phyloP scores from a whole-genome alignment of 192 early-diverging fungal genomes.

The Coemansia sp. region DNA sequence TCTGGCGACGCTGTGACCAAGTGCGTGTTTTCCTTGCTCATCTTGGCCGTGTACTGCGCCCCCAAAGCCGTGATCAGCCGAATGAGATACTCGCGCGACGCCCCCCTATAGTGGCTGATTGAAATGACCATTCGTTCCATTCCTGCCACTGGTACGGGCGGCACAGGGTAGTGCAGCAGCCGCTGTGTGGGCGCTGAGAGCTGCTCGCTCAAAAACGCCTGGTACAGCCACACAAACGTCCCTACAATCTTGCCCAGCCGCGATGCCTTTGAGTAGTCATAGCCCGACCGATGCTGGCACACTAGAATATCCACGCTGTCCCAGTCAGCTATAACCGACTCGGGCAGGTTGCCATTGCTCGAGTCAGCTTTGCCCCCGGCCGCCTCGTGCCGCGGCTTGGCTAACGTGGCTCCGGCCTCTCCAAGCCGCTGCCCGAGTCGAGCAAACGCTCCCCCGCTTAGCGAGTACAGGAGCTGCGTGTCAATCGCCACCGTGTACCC shows the following conservation, averaged over 20 bases:
- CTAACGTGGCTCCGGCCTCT: constrained; percentile 38
- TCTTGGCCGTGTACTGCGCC: constrained; percentile 59
- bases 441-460: constrained; percentile 25
- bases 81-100: constrained; percentile 63
- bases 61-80: constrained; percentile 63
- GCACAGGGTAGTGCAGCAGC: constrained; percentile 49
- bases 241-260: constrained; percentile 52
- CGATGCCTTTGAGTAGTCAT: constrained; percentile 53
- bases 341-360: constrained; percentile 15
- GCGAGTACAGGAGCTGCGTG: constrained; percentile 29
- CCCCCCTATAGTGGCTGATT: constrained; percentile 69
- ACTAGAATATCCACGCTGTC: constrained; percentile 38
- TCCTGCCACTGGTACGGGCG: constrained; percentile 9
- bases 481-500: constrained; percentile 40
- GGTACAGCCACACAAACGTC: constrained; percentile 52
- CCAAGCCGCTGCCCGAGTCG: constrained; percentile 36
- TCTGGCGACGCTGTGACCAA: constrained; percentile 64
- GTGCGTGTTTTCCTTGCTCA: constrained; percentile 72
- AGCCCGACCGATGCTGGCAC: constrained; percentile 48
- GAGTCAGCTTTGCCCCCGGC: background rate
- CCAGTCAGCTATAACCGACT: constrained; percentile 38
- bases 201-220: constrained; percentile 16
- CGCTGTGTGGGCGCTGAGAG: constrained; percentile 33
- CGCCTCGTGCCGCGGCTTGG: background rate
- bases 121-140: constrained; percentile 56